phyloP scores from a whole-genome alignment of 768 basidiomycete species.

The Polyporus arcularius region DNA sequence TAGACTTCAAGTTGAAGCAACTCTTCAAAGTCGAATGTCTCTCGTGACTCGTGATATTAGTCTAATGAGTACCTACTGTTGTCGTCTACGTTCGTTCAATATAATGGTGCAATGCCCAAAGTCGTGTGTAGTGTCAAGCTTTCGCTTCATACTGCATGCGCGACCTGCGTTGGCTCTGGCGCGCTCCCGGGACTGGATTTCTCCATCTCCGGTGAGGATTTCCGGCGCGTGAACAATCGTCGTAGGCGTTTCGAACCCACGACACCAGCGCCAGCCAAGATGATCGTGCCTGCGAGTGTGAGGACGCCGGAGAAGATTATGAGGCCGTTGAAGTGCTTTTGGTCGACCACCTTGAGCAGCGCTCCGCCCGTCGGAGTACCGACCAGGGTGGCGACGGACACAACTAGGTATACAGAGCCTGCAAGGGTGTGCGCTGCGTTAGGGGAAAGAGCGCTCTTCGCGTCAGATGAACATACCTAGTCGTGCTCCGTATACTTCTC shows the following conservation, averaged over 20 bases:
- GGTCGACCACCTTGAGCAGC: slow-evolving; percentile 26
- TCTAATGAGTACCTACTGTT: too few relatives aligned
- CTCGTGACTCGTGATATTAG: too few relatives aligned
- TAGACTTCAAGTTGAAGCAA: too few relatives aligned
- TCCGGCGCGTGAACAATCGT: background rate
- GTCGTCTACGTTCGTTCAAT: too few relatives aligned
- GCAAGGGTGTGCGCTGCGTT: background rate
- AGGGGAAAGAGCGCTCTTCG: background rate
- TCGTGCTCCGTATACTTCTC: slow-evolving; percentile 32
- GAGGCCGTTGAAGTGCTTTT: slow-evolving; percentile 28
- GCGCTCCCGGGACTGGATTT: background rate
- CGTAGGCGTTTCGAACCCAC: background rate
- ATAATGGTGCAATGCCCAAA: too few relatives aligned
- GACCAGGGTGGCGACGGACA: slow-evolving; percentile 32
- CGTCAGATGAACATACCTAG: slow-evolving; percentile 23
- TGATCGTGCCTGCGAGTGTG: slow-evolving; percentile 17
- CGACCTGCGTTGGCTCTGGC: too few relatives aligned
- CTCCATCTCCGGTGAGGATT: background rate
- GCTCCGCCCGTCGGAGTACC: slow-evolving; percentile 37
- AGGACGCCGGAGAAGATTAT: slow-evolving; percentile 35
- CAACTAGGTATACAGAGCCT: slow-evolving; percentile 33
- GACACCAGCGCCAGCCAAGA: slow-evolving; percentile 9
- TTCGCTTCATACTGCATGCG: too few relatives aligned
- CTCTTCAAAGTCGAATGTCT: too few relatives aligned
- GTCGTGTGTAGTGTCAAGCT: too few relatives aligned